Conservation (phyloP, 805 yeast genomes). For the Saccharomycopsis synnaedendra region DNA sequence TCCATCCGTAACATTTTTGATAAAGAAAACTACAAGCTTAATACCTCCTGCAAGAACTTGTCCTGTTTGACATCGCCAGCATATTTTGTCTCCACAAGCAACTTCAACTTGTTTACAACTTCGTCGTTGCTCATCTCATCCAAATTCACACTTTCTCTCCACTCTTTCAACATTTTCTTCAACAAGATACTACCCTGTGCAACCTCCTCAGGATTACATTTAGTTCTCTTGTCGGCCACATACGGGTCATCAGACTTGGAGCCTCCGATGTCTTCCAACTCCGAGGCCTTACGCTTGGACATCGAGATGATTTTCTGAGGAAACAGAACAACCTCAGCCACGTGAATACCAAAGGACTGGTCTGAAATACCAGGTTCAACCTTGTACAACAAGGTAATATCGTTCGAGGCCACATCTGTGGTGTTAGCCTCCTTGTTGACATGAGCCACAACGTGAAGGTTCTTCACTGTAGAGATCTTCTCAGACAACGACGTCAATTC, state of each 20-base stretch:
- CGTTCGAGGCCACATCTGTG: slow-evolving; percentile 30
- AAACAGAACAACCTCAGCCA: slow-evolving; percentile 90
- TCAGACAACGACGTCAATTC: slow-evolving; percentile 78
- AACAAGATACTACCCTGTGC: slow-evolving; percentile 36
- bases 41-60: slow-evolving; percentile 35
- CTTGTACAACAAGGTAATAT: slow-evolving; percentile 79
- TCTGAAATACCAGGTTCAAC: slow-evolving; percentile 96
- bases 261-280: slow-evolving; percentile 54
- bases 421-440: slow-evolving; percentile 27
- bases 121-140: slow-evolving; percentile 24
- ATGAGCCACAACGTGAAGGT: slow-evolving; percentile 90
- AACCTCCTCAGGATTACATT: slow-evolving; percentile 38
- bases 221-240: slow-evolving; percentile 36
- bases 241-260: slow-evolving; percentile 27
- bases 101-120: slow-evolving; percentile 29
- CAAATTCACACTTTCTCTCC: slow-evolving; percentile 36
- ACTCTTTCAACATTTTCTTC: slow-evolving; percentile 36
- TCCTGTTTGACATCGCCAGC: slow-evolving; percentile 22
- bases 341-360: slow-evolving; percentile 95
- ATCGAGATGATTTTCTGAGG: slow-evolving; percentile 82
- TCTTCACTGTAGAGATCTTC: slow-evolving; percentile 51
- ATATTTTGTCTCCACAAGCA: slow-evolving; percentile 19
- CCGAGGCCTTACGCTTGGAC: slow-evolving; percentile 92
- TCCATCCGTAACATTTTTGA: not conserved
- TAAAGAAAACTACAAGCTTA: slow-evolving; percentile 21